These are phyloP conservation scores for Decorospora gaudefroyi DNA, from an alignment of 2,329 filamentous ascomycete species.

Conservation along the genomic window DNA sequence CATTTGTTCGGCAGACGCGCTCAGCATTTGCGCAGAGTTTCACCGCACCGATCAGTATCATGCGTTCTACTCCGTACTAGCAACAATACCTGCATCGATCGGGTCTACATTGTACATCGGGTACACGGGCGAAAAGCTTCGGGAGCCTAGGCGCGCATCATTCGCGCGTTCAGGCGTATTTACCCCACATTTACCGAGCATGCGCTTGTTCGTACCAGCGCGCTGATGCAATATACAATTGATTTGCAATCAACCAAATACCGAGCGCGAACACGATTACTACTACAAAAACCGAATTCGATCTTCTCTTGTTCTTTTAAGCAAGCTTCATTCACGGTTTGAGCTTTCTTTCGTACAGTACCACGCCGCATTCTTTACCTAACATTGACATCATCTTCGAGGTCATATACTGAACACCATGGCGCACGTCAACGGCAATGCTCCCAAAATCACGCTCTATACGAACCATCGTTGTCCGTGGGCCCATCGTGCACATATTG, in stretches of 20 bases:
- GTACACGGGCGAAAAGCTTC: constrained; percentile 16
- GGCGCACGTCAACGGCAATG: constrained; percentile 31
- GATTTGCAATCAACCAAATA: constrained; percentile 36
- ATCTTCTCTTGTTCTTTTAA: not conserved
- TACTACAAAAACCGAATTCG: too few relatives aligned
- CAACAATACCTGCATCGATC: too few relatives aligned
- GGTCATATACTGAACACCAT: constrained; percentile 14
- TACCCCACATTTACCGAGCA: constrained; percentile 24
- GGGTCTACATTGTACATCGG: too few relatives aligned
- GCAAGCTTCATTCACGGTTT: not conserved
- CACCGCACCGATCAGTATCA: too few relatives aligned
- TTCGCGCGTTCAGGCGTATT: not conserved
- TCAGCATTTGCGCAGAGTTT: too few relatives aligned
- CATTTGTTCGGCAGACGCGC: too few relatives aligned
- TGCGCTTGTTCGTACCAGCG: constrained; percentile 13
- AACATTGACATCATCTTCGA: constrained; percentile 1
- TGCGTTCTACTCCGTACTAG: too few relatives aligned
- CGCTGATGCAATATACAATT: constrained; percentile 27
- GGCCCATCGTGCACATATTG: constrained; percentile 76
- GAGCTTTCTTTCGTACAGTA: not conserved
- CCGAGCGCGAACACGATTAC: constrained; percentile 3
- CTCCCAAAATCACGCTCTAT: constrained; percentile 66
- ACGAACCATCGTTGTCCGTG: constrained; percentile 72
- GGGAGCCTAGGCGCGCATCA: constrained; percentile 5
- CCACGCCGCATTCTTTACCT: not conserved